Conservation (phyloP, 139 green algal genomes). For the Haematococcus sp. region DNA sequence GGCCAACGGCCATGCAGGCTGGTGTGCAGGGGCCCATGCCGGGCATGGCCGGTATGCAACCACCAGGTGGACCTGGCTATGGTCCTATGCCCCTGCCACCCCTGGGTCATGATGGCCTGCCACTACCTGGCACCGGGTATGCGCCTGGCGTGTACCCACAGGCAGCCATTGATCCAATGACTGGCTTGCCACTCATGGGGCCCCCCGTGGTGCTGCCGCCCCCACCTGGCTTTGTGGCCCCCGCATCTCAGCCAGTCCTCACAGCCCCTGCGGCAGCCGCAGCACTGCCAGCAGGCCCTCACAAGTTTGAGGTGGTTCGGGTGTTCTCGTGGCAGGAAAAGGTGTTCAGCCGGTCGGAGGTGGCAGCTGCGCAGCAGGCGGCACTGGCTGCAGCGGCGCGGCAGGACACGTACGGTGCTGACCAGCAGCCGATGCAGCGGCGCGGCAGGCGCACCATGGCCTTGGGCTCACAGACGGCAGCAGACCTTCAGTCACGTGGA, state of each 20-base stretch:
- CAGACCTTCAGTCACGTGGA: neutral
- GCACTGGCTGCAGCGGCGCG: neutral
- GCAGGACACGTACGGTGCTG: neutral
- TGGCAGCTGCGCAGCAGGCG: conserved; percentile 25
- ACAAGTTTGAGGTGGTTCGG: conserved; percentile 29
- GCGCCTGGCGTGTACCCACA: neutral
- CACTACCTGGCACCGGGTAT: conserved; percentile 1
- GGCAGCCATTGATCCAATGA: too few relatives aligned
- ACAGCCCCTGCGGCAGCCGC: neutral
- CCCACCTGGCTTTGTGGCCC: too few relatives aligned
- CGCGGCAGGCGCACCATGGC: conserved; percentile 12
- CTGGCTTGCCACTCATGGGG: too few relatives aligned
- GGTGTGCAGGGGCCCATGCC: too few relatives aligned
- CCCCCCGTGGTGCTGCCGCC: too few relatives aligned
- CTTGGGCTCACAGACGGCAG: conserved; percentile 22
- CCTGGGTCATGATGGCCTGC: neutral
- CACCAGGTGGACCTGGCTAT: too few relatives aligned
- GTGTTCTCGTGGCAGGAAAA: conserved; percentile 58
- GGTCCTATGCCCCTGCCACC: too few relatives aligned
- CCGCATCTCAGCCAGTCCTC: neutral
- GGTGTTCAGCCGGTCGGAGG: conserved; percentile 42
- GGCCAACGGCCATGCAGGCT: too few relatives aligned
- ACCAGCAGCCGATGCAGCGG: neutral
- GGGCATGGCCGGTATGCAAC: too few relatives aligned
- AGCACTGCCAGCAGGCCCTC: neutral